Conservation (phyloP, 106 monocot genomes). For the Acanthochlamys bracteata region DNA sequence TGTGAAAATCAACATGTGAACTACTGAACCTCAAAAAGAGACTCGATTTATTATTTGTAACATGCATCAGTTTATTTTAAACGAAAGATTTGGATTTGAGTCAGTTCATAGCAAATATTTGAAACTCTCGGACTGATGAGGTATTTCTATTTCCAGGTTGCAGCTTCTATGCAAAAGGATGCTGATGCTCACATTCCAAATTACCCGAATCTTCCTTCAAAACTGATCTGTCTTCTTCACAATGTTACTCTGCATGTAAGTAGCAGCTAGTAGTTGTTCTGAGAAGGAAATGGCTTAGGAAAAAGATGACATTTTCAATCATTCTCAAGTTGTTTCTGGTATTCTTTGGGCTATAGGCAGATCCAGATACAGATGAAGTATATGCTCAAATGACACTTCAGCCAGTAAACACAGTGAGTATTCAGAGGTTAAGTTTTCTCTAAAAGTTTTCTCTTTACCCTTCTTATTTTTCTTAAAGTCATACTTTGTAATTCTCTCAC, state of each 20-base stretch:
- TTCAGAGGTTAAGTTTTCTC: too few relatives aligned
- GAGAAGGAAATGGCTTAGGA: background rate
- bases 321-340: background rate
- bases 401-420: slow-evolving; percentile 66
- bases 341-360: slow-evolving; percentile 34
- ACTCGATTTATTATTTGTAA: background rate
- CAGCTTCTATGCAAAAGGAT: slow-evolving; percentile 80
- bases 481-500: background rate
- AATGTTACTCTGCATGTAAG: slow-evolving; percentile 70
- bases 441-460: too few relatives aligned
- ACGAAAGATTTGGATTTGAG: background rate
- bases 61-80: background rate
- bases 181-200: slow-evolving; percentile 56
- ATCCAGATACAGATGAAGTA: slow-evolving; percentile 85
- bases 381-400: slow-evolving; percentile 92
- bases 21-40: background rate
- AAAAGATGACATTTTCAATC: background rate
- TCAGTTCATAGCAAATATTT: background rate
- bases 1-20: background rate
- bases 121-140: background rate
- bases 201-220: slow-evolving; percentile 78
- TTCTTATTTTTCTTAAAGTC: background rate
- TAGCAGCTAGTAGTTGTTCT: background rate
- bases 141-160: slow-evolving; percentile 43
- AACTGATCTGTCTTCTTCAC: slow-evolving; percentile 68